Percentiles rank a stretch among this genome's conserved stretches.
phyloP scores from a whole-genome alignment of 2,329 filamentous ascomycete genomes.

The Colletotrichum coccodes region DNA sequence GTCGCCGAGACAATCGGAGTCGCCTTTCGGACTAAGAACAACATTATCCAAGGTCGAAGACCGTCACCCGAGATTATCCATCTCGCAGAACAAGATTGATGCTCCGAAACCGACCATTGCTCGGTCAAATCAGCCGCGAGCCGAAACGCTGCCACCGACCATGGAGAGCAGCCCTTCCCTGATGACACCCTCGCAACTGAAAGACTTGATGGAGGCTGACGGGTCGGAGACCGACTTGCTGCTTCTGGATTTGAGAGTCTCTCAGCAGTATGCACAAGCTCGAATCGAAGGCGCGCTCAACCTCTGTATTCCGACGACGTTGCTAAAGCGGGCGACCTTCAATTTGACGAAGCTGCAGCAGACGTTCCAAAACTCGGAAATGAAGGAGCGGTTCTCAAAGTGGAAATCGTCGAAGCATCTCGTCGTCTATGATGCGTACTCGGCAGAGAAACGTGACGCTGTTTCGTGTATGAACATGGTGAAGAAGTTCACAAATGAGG shows the following conservation, averaged over 20 bases:
- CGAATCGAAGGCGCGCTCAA: slow-evolving; percentile 86
- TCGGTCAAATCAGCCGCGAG: slow-evolving; percentile 41
- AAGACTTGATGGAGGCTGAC: slow-evolving; percentile 61
- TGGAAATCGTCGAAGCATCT: slow-evolving; percentile 83
- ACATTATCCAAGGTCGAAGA: slow-evolving; percentile 57
- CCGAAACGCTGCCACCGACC: slow-evolving; percentile 64
- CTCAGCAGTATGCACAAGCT: slow-evolving; percentile 80
- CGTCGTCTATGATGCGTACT: slow-evolving; percentile 86
- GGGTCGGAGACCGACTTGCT: slow-evolving; percentile 60
- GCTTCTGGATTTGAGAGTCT: slow-evolving; percentile 86
- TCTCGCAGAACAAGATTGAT: slow-evolving; percentile 59
- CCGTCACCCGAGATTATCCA: slow-evolving; percentile 64
- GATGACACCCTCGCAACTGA: slow-evolving; percentile 65
- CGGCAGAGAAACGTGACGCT: slow-evolving; percentile 83
- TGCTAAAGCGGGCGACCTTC: slow-evolving; percentile 91
- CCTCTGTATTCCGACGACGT: slow-evolving; percentile 92
- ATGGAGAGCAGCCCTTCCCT: slow-evolving; percentile 60
- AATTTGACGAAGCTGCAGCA: slow-evolving; percentile 88
- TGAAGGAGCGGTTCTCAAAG: slow-evolving; percentile 77
- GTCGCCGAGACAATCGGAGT: slow-evolving; percentile 45
- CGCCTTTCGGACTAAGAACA: slow-evolving; percentile 45
- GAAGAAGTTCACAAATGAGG: slow-evolving; percentile 90
- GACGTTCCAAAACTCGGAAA: slow-evolving; percentile 79
- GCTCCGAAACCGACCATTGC: slow-evolving; percentile 45
- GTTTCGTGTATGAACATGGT: slow-evolving; percentile 84